Base-by-base conservation (phyloP, 225 moss, liverwort and hornwort genomes). In the Rhytidiadelphus loreus region DNA sequence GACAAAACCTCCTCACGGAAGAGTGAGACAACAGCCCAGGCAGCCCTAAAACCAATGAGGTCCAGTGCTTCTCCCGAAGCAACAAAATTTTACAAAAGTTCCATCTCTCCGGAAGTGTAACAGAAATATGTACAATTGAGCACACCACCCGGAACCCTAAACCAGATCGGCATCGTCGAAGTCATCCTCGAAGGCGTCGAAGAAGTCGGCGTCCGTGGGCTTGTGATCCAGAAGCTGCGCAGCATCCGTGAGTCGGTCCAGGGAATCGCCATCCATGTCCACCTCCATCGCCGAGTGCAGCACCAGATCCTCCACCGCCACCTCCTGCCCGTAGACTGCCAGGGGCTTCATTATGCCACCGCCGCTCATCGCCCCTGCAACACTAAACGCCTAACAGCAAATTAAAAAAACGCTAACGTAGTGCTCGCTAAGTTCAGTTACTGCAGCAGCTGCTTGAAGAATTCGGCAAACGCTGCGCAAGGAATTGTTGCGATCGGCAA, bases 141-240 rank as follows among this genome's bases (percentile, higher is more conserved):
- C 33, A 53, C 72, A 50, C 61, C 48, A 48, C 30, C 71, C 8
- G 3, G 50, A 81, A 59, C 61, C 22, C 94, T 93, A 97, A 35
- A 90, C 90, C 26, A 97, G 92, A 88, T 97, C 97, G 64, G 93
- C 87, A 86, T 97, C 96, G 82, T 97, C 97, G 66, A 97, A 97
- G 90, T 97, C 97, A 61, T 97, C 97, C 88, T 94, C 95, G 64
- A 97, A 97, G 62, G 94, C 90, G 82, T 97, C 94, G 89, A 95
- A 97, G 88, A 97, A 97, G 91, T 97, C 97, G 35, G 96, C 94
- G 80, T 97, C 97, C 19, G 87, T 89, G 33, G 95, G 95, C 89
- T 95, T 96, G 91, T 95, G 89, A 68, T 96, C 96, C 30, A 92
- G 69, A 37, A 95, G 80, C 57, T 77, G 88, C 11, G 91, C n/a